phyloP scores from a whole-genome alignment of 148 eudicot genomes.

The Rhododendron williamsianum region DNA sequence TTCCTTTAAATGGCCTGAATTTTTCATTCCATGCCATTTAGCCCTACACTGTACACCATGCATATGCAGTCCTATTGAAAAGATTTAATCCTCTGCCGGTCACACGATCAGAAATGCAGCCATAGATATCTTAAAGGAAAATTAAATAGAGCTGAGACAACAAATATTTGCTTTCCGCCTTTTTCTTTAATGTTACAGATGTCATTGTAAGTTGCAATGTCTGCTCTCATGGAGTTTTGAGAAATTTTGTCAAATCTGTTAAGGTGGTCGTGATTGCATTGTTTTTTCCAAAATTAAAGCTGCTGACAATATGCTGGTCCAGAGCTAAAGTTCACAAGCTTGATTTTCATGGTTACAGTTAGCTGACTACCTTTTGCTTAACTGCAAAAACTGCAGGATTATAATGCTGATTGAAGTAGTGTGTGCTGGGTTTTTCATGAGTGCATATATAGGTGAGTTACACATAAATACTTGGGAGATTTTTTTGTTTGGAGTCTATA shows the following conservation, averaged over 20 bases:
- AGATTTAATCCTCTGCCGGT: not conserved
- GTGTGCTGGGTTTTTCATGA: conserved; percentile 79
- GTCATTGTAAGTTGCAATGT: not conserved
- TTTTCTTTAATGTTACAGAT: not conserved
- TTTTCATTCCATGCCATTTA: not conserved
- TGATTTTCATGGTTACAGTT: not conserved
- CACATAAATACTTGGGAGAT: conserved; percentile 10
- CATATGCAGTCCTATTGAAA: not conserved
- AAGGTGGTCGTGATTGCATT: not conserved
- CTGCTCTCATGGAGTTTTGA: not conserved
- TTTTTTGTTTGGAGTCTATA: not conserved
- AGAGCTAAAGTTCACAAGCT: not conserved
- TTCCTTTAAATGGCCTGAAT: not conserved
- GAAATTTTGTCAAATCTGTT: not conserved
- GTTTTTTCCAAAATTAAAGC: conserved; percentile 9
- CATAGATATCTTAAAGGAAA: not conserved
- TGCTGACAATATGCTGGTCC: not conserved
- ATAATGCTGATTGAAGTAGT: conserved; percentile 87
- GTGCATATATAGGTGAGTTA: conserved; percentile 72
- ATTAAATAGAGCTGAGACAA: not conserved
- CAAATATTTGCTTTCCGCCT: not conserved
- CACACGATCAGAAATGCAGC: not conserved
- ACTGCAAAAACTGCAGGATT: conserved; percentile 53
- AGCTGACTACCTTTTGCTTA: not conserved
- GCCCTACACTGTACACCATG: not conserved